phyloP scores from a whole-genome alignment of 2,329 filamentous ascomycete species.

The Dryadomyces quercivorus region DNA sequence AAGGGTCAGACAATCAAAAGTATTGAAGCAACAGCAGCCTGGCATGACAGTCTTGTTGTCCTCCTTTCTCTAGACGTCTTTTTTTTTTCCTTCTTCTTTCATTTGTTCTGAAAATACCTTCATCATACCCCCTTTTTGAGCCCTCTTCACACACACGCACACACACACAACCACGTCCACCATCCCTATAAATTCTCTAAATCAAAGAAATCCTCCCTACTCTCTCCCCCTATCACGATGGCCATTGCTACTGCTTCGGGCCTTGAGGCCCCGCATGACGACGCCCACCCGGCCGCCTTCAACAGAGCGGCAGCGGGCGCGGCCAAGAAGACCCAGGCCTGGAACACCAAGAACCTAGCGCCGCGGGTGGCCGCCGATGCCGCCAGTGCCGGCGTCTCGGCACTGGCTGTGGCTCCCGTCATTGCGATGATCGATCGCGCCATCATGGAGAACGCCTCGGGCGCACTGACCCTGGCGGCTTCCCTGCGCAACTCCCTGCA shows the following conservation, averaged over 20 bases:
- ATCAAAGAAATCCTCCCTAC: background rate
- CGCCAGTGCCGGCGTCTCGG: constrained; percentile 53
- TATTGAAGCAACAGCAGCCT: background rate
- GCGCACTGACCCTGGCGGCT: constrained; percentile 43
- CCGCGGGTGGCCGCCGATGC: constrained; percentile 25
- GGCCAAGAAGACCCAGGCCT: background rate
- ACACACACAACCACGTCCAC: background rate
- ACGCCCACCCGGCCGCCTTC: too few relatives aligned
- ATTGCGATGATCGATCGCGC: constrained; percentile 84
- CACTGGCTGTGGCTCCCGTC: constrained; percentile 65
- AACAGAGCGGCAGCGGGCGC: background rate
- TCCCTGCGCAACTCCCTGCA: constrained; percentile 48
- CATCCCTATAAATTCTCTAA: too few relatives aligned
- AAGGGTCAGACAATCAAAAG: background rate
- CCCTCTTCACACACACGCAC: background rate
- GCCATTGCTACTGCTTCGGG: background rate
- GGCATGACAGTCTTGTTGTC: background rate
- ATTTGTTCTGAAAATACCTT: too few relatives aligned
- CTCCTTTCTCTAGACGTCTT: background rate
- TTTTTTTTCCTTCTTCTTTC: background rate
- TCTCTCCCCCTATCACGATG: background rate
- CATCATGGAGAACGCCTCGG: constrained; percentile 75
- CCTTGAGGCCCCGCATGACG: too few relatives aligned
- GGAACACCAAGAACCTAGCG: constrained; percentile 13
- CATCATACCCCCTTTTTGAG: too few relatives aligned